Evolutionary conservation across 768 basidiomycete genomes (phyloP), one percentile per base, ranked within the genome.

Genomic region (Termitomyces sp.): DNA sequence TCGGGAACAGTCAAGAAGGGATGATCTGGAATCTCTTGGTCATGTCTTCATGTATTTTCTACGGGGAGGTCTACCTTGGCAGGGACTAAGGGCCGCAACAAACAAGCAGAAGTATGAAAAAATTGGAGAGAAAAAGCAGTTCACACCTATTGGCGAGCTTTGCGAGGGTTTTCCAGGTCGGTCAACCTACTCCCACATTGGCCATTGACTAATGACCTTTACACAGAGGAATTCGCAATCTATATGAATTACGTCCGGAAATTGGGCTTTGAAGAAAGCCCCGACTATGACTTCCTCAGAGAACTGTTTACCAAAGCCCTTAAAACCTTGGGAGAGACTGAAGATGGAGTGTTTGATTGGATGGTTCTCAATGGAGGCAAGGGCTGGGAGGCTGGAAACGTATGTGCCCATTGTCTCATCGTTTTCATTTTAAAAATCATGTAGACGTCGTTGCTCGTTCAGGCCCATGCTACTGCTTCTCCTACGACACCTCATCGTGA

Each of bases 41-140:
- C 97, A 99, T 72, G 97, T 99, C 47, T 98, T 98, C 78, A 98
- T 99, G 92, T 99, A 99, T 74, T 99, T 99, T 74, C 73, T 99
- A 65, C 84, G 96, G 5, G 96, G 96, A 27, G 94, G 95, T 20
- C 81, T 99, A 57, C 96, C 96, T 30, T 99, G 96, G 96, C 96
- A 99, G 72, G 96, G 96, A 48, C 79, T 99, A 62, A 87, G 95
- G 68, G 97, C 96, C 22, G 95, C 95, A 9, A 99, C 96, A 1
- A 98, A 99, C 81, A 98, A 98, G 77, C 96, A 98, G 73, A 98
- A 98, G 77, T 99, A 99, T 71, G 97, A 99, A 76, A 98, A 98
- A 79, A 99, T 99, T 65, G 97, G 96, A 50, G 97, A 97, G 78
- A 98, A 98, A 83, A 99, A 94, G 76, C 96, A 98, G 74, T 89